These are phyloP conservation scores for Tubosaeta sp. DNA, from an alignment of 768 basidiomycete genomes.

Conservation along the genomic window DNA sequence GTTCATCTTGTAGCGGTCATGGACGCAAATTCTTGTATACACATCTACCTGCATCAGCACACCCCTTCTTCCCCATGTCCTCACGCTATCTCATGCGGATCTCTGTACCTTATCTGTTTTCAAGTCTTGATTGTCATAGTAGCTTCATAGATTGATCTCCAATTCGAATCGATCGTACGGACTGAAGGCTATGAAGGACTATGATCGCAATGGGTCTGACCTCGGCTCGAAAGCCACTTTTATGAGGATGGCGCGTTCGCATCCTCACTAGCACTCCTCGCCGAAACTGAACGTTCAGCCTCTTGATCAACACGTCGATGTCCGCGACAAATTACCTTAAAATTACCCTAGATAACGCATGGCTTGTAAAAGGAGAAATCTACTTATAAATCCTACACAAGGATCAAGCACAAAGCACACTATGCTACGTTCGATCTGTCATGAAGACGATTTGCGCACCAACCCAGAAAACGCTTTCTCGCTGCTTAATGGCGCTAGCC, in stretches of 20 bases:
- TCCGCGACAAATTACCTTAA: neutral
- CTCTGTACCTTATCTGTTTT: slow-evolving; percentile 5
- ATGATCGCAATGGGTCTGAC: too few relatives aligned
- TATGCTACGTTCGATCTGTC: slow-evolving; percentile 2
- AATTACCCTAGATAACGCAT: neutral
- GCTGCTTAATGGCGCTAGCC: slow-evolving; percentile 36
- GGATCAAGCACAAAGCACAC: slow-evolving; percentile 14
- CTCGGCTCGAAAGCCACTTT: too few relatives aligned
- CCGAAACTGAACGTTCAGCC: too few relatives aligned
- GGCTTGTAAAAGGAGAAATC: neutral
- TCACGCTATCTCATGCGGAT: slow-evolving; percentile 15
- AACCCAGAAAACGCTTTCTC: slow-evolving; percentile 30
- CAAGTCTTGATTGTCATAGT: slow-evolving; percentile 3
- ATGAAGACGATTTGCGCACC: slow-evolving; percentile 17
- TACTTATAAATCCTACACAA: slow-evolving; percentile 8
- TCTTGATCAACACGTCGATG: neutral
- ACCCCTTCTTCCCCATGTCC: neutral
- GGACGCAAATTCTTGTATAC: slow-evolving; percentile 20
- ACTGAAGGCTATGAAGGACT: too few relatives aligned
- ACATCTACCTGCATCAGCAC: slow-evolving; percentile 15
- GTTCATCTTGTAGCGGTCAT: slow-evolving; percentile 14
- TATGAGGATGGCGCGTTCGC: too few relatives aligned
- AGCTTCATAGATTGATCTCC: neutral
- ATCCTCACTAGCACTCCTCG: too few relatives aligned
- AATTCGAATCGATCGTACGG: too few relatives aligned